Evolutionary conservation across 164 flowering plant species (phyloP).

Genomic region (Pachysandra terminalis): DNA sequence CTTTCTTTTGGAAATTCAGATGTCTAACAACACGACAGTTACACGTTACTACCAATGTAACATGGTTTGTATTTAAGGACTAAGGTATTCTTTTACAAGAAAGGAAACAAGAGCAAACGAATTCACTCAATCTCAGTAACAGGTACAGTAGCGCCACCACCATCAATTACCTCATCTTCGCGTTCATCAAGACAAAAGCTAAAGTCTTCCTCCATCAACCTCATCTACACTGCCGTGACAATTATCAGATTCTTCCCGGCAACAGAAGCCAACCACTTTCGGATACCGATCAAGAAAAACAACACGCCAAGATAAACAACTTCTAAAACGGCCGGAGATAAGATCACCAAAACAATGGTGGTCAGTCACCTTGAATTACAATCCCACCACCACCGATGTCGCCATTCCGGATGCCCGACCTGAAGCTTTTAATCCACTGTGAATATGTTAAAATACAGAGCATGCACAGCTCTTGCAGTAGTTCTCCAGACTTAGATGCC

Average conservation of each 20-base stretch:
- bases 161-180: slow-evolving; percentile 42
- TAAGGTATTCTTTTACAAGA: no score
- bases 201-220: slow-evolving; percentile 13
- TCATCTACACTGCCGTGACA: slow-evolving; percentile 36
- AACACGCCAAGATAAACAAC: no score
- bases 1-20: no score
- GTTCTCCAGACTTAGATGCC: no score
- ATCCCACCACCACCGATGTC: slow-evolving; percentile 61
- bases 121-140: slow-evolving; percentile 19
- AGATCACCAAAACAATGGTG: no score
- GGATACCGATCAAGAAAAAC: slow-evolving; percentile 44
- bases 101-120: no score
- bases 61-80: no score
- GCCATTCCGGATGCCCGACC: slow-evolving; percentile 44
- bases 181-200: slow-evolving; percentile 25
- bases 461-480: no score
- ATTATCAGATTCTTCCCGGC: no score
- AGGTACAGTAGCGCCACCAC: slow-evolving; percentile 27
- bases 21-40: slow-evolving; percentile 36
- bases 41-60: no score
- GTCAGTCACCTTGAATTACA: no score
- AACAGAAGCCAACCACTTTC: slow-evolving; percentile 6
- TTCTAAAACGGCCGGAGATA: no score
- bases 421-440: slow-evolving; percentile 32
- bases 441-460: slow-evolving; percentile 45